Evolutionary conservation across 1,284 basidiomycete species (phyloP).

Genomic region (Tilletia indica): DNA sequence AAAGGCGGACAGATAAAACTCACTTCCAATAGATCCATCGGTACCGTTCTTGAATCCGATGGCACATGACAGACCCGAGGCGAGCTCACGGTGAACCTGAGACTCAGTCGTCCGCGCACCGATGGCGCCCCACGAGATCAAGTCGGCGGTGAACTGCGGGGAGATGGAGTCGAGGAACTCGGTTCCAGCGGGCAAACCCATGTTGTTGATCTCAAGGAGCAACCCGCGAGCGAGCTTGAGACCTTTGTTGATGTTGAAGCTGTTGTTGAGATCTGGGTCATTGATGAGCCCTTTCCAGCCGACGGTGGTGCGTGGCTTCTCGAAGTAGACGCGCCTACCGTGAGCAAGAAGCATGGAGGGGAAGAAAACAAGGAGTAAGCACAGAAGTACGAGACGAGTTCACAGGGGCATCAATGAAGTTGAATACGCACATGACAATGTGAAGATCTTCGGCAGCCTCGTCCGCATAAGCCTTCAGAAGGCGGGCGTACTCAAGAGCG

Average conservation of each 20-base stretch:
- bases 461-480: conserved; percentile 11
- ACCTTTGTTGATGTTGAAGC: conserved; percentile 92
- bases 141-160: conserved; percentile 92
- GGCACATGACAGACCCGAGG: conserved; percentile 81
- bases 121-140: conserved; percentile 96
- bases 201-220: conserved; percentile 65
- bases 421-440: conserved; percentile 9
- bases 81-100: conserved; percentile 84
- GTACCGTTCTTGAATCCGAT: conserved; percentile 70
- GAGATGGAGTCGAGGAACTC: conserved; percentile 70
- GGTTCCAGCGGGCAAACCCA: conserved; percentile 57
- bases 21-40: conserved; percentile 46
- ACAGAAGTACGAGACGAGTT: conserved; percentile 7
- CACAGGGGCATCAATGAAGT: no score
- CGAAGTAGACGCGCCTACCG: conserved; percentile 58
- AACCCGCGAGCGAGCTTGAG: conserved; percentile 76
- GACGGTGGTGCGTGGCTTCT: conserved; percentile 75
- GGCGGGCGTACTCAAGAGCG: conserved; percentile 46
- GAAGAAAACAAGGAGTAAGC: not conserved
- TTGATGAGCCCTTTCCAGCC: conserved; percentile 99
- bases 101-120: conserved; percentile 76
- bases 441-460: conserved; percentile 5
- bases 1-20: conserved; percentile 19
- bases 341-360: not conserved
- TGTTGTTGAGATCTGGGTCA: conserved; percentile 75